Evolutionary conservation across 352 stramenopile genomes (phyloP), one percentile per base, ranked within the genome.

Genomic region (Globisporangium polare): DNA sequence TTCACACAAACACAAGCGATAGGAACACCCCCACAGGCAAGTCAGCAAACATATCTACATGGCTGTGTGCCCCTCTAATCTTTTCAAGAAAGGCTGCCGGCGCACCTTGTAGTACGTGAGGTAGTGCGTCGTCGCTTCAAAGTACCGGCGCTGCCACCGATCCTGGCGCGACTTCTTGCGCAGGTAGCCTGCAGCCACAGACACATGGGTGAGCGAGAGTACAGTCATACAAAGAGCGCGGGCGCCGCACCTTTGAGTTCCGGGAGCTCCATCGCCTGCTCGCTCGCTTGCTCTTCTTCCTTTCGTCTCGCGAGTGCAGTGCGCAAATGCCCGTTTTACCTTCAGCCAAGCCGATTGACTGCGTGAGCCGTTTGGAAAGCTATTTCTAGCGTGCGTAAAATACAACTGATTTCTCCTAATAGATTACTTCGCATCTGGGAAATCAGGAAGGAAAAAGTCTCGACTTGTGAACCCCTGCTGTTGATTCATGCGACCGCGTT

Each of bases 101-200:
- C 58, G 45, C 43, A 96, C 89, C 88, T 99, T 99, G 80, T 99
- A 99, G 78, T 99, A 99, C 12, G 96, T 98, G 27, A 99, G 78
- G 73, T 98, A 98, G 77, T 98, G 92, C 51, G 95, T 98, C 58
- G 97, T 98, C 18, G 93, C 97, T 80, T 99, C 97, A 71, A 99
- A 99, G 80, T 97, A 99, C 54, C 97, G 89, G 53, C 94, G 95
- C 71, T 99, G 96, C 96, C 96, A 98, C 43, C 89, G 86, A 42
- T 94, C 88, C 67, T 96, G 86, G 55, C 90, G 89, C 58, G 90
- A 95, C 65, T 97, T 97, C 74, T 98, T 98, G 68, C 91, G 83
- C 73, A 98, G 74, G 71, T 97, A 97, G 47, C 91, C 90, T 95
- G 64, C 41, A 55, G 12, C 2, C 22, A 31, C 5, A 55, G 15